Base-by-base conservation (phyloP, 2,329 filamentous ascomycete genomes). In the Trematosphaeria pertusa region DNA sequence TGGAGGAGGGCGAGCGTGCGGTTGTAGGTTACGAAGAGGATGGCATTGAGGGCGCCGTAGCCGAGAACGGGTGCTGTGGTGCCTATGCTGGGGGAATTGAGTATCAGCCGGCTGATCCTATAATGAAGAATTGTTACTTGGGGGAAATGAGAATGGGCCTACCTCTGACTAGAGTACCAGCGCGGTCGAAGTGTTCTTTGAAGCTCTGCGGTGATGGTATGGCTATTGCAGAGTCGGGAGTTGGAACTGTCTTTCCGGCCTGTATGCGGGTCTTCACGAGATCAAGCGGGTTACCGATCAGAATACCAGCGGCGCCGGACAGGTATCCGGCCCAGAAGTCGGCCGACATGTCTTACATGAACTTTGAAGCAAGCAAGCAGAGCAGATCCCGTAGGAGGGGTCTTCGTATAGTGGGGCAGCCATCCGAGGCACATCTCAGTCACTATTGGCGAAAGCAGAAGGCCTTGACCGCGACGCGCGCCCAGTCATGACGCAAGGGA, bases 271-370 rank as follows among this genome's bases (percentile, higher is more conserved):
- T 89, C 73, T 93, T 92, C 62, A 91, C 72, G 15, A 91, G 74
- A 67, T 92, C 88, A 4, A 97, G 78, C 3, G 91, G 91, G 62
- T 96, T 96, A 53, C 93, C 91, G 50, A 96, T 87, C 37, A 96
- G 76, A 61, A 97, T 97, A 35, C 91, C 89, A 37, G 87, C 80
- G 46, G 88, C 91, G 42, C 93, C 93, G 66, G 88, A 93, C 51
- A 94, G 75, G 72, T 96, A 97, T 64, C 92, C 91, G 47, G 92
- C 89, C 89, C 89, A 96, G 73, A 97, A 97, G 69, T 96, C 92
- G 59, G 90, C 84, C 39, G 89, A 89, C 89, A 94, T 93, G 44
- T 18, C 43, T 32, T 35, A 22, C 17, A n/a, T 14, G 40, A n/a
- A n/a, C n/a, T n/a, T n/a, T n/a, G n/a, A n/a, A n/a, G 14, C 20